phyloP scores from a whole-genome alignment of 495 filamentous ascomycete genomes.

The Neurospora sp. region DNA sequence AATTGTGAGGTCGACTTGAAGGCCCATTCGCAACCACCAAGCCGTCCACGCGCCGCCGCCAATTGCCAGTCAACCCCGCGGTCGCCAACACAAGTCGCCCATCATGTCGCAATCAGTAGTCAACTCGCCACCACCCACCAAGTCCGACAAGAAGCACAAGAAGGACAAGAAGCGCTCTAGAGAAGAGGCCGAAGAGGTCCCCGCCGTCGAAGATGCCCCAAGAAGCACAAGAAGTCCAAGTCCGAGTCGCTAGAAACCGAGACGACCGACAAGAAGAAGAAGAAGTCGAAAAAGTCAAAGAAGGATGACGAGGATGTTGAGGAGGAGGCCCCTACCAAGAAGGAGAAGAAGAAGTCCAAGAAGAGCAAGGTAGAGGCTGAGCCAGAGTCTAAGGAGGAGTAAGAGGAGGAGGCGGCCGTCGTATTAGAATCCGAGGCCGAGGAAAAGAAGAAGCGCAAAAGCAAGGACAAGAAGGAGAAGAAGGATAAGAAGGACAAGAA shows the following conservation, averaged over 20 bases:
- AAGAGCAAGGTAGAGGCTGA: constrained; percentile 5
- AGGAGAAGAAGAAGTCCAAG: constrained; percentile 21
- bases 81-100: not conserved
- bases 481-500: constrained; percentile 10
- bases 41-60: not conserved
- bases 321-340: not conserved
- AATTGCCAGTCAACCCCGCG: not conserved
- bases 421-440: not conserved
- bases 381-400: not conserved
- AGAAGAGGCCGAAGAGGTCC: constrained; percentile 6
- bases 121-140: not conserved
- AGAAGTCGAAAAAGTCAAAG: constrained; percentile 7
- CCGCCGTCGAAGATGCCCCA: no score
- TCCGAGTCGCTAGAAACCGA: constrained; percentile 2
- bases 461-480: constrained; percentile 12
- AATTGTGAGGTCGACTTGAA: not conserved
- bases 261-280: constrained; percentile 3
- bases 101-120: not conserved
- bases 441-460: constrained; percentile 15
- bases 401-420: constrained; percentile 1
- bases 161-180: constrained; percentile 4
- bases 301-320: not conserved
- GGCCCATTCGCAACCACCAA: not conserved
- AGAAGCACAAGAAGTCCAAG: constrained; percentile 16
- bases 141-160: constrained; percentile 16